A percentile compares a stretch with the other conserved stretches of the same genome.
Evolutionary conservation across 1,284 basidiomycete species (phyloP).

Genomic region (Ganoderma resinaceum): DNA sequence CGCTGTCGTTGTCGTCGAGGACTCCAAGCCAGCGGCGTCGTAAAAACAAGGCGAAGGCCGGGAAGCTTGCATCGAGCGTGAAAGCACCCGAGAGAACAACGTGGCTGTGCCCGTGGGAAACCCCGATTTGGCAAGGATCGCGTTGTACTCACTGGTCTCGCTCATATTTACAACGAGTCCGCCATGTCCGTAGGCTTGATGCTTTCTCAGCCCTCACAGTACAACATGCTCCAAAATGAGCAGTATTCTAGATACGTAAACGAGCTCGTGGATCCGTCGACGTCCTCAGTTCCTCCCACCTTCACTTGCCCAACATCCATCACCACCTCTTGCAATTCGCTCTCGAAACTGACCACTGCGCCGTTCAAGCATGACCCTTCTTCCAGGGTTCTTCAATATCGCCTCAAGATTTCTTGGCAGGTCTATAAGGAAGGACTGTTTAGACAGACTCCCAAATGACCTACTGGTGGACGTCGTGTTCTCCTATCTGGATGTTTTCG

Average conservation of each 20-base stretch:
- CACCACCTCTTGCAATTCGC: not conserved
- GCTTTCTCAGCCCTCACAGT: not conserved
- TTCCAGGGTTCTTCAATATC: constrained; percentile 5
- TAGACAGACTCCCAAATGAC: constrained; percentile 31
- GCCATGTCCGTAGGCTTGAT: constrained; percentile 1
- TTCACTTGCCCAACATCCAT: not conserved
- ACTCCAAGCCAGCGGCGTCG: not conserved
- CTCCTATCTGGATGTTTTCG: constrained; percentile 25
- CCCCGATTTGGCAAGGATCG: not conserved
- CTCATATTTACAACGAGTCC: not conserved
- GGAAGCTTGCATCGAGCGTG: not conserved
- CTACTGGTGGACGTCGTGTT: constrained; percentile 30
- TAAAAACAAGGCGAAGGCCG: not conserved
- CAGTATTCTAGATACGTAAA: not conserved
- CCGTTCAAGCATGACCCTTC: constrained; percentile 7
- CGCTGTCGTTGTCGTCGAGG: not conserved
- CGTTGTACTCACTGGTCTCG: not conserved
- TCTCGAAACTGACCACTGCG: not conserved
- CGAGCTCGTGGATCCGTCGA: not conserved
- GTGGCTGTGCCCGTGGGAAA: constrained; percentile 3
- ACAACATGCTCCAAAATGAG: constrained; percentile 5
- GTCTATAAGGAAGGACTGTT: constrained; percentile 10
- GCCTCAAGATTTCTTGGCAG: constrained; percentile 11
- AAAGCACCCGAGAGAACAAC: constrained; percentile 1
- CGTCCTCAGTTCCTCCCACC: not conserved